A percentile compares a stretch with the other conserved stretches of the same genome.
These are phyloP conservation scores for Pichia sp. DNA, from an alignment of 1,139 yeast genomes.

Conservation along the genomic window DNA sequence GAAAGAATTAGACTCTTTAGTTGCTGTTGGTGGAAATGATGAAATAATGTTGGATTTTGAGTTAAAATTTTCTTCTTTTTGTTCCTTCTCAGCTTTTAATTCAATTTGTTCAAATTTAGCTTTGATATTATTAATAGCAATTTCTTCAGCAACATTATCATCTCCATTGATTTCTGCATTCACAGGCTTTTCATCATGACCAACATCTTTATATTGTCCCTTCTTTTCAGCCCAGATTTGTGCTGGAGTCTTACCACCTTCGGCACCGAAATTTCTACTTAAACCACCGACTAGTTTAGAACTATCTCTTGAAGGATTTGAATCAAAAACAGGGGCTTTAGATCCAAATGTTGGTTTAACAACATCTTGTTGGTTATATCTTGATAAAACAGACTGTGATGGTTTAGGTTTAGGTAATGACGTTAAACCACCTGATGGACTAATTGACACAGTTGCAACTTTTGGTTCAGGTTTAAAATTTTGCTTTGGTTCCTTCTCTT, in stretches of 20 bases:
- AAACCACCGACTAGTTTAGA: slow-evolving; percentile 58
- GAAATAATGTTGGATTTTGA: no score
- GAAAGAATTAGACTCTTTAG: slow-evolving; percentile 10
- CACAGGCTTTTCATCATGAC: slow-evolving; percentile 26
- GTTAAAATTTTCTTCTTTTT: slow-evolving; percentile 24
- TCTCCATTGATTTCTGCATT: slow-evolving; percentile 18
- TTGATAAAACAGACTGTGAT: slow-evolving; percentile 44
- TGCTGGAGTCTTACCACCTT: slow-evolving; percentile 86
- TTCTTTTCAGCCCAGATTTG: slow-evolving; percentile 94
- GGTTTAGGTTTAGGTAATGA: slow-evolving; percentile 64
- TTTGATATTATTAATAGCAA: slow-evolving; percentile 24
- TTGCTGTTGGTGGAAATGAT: slow-evolving; percentile 15
- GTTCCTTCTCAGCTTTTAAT: slow-evolving; percentile 22
- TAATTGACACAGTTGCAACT: slow-evolving; percentile 20
- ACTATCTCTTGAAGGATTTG: slow-evolving; percentile 30
- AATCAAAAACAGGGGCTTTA: slow-evolving; percentile 40
- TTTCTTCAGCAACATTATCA: slow-evolving; percentile 23
- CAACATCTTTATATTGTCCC: slow-evolving; percentile 51
- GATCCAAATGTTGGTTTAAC: slow-evolving; percentile 48
- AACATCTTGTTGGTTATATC: slow-evolving; percentile 34
- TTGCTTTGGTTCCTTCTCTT: background rate
- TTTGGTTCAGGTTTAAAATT: slow-evolving; percentile 20
- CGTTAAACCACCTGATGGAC: slow-evolving; percentile 41
- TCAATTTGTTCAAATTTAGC: slow-evolving; percentile 24
- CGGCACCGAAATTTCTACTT: slow-evolving; percentile 63